A percentile compares a stretch with the other conserved stretches of the same genome.
Evolutionary conservation across 2,329 filamentous ascomycete genomes (phyloP).

Genomic region (Microdochium trichocladiopsis): DNA sequence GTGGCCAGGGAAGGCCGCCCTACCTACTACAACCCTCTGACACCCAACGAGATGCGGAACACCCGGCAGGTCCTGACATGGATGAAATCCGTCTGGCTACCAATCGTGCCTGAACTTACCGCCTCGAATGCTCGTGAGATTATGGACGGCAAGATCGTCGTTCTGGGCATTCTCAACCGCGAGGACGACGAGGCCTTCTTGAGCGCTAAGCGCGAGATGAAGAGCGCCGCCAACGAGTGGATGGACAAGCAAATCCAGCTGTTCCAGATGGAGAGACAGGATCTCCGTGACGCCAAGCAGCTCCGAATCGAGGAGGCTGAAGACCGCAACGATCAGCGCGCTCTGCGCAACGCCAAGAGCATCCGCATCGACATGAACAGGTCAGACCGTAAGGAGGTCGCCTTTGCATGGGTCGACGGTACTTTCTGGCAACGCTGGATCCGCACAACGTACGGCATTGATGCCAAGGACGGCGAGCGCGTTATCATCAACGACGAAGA

Average conservation of each 20-base stretch:
- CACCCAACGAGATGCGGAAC: conserved; percentile 89
- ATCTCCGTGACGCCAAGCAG: conserved; percentile 90
- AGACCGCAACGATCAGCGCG: conserved; percentile 84
- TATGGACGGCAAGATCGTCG: conserved; percentile 92
- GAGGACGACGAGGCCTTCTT: conserved; percentile 74
- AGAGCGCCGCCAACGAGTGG: conserved; percentile 93
- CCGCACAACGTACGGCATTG: conserved; percentile 87
- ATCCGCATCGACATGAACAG: conserved; percentile 89
- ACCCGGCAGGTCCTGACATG: conserved; percentile 72
- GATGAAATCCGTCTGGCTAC: conserved; percentile 97
- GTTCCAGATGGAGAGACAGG: conserved; percentile 89
- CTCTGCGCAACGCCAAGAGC: conserved; percentile 77
- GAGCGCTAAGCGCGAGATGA: conserved; percentile 78
- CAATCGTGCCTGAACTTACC: conserved; percentile 89
- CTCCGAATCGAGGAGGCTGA: conserved; percentile 93
- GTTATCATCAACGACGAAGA: conserved; percentile 97
- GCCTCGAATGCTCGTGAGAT: conserved; percentile 88
- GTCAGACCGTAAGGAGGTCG: conserved; percentile 78
- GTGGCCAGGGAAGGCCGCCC: conserved; percentile 85
- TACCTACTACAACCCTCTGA: conserved; percentile 81
- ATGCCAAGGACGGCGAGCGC: conserved; percentile 79
- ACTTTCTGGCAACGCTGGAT: conserved; percentile 98
- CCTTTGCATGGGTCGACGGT: conserved; percentile 95
- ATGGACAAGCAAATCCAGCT: conserved; percentile 92
- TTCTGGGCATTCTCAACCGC: conserved; percentile 79